Base-by-base conservation (phyloP, 2,329 filamentous ascomycete species). In the Fusarium drepaniforme region DNA sequence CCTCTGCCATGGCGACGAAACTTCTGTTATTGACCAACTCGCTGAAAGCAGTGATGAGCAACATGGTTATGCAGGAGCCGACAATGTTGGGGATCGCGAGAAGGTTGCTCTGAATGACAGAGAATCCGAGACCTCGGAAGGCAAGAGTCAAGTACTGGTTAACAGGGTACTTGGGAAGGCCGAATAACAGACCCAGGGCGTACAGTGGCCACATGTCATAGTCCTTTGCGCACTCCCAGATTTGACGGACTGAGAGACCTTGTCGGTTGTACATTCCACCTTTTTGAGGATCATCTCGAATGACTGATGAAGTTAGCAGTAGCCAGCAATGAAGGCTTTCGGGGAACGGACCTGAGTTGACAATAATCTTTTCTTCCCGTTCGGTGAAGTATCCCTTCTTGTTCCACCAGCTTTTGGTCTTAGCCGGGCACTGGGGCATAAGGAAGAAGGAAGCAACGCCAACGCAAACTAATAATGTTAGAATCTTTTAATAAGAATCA, bases 361-460 rank as follows among this genome's bases (percentile, higher is more conserved):
- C 90, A 82, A 93, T 89, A 69, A 93, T 92, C 74, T 90, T 90
- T 77, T 91, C 90, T 79, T 93, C 91, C 21, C 83, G 86, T 64
- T 92, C 90, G 8, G 82, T 88, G 80, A 93, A 92, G 88, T 91
- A 92, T 4, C 92, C 92, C 23, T 84, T 82, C 3, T 78, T 80
- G 58, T 90, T 90, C 37, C 90, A 89, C 75, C 86, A 85, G 35
- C 87, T 89, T 8, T 87, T 87, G 0, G 92, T 94, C 74, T 91
- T 90, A 0, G 89, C 90, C 0, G 92, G 91, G 0, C 88, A 91
- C 68, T 89, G 83, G 1, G 89, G 88, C 83, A 92, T 87, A 79
- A 90, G 88, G 76, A 90, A 87, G 66, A 86, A 90, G 3, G 88
- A 89, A 18, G 86, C 77, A 23, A 85, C 21, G 1, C 90, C 90